A percentile compares a stretch with the other conserved stretches of the same genome.
Conservation (phyloP, 805 yeast genomes). For the Barnettozyma sucrosica region DNA sequence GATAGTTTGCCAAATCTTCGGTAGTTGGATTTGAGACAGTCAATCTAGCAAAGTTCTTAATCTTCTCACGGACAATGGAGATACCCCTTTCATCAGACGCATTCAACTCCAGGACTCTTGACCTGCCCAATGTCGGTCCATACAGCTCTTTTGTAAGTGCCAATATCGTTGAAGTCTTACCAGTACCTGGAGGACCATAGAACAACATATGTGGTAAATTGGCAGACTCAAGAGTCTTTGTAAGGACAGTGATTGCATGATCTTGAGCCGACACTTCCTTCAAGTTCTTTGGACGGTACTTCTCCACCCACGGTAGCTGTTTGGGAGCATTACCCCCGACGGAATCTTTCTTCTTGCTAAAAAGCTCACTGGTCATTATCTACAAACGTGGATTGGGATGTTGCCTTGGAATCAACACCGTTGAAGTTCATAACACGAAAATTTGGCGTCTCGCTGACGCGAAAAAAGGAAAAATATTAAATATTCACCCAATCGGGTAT, state of each 20-base stretch:
- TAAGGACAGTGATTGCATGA: conserved; percentile 77
- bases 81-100: conserved; percentile 93
- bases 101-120: conserved; percentile 75
- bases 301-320: conserved; percentile 85
- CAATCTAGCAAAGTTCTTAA: conserved; percentile 80
- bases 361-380: conserved; percentile 13
- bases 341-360: conserved; percentile 24
- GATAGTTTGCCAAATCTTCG: conserved; percentile 66
- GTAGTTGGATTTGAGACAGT: conserved; percentile 75
- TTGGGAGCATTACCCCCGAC: conserved; percentile 22
- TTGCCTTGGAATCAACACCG: no score
- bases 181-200: conserved; percentile 94
- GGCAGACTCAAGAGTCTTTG: conserved; percentile 69
- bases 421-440: neutral
- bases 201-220: conserved; percentile 89
- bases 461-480: neutral
- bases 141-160: conserved; percentile 77
- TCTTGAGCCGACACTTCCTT: conserved; percentile 91
- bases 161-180: conserved; percentile 82
- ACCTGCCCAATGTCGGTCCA: conserved; percentile 63
- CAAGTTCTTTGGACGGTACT: conserved; percentile 83
- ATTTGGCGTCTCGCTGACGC: neutral
- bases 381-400: no score
- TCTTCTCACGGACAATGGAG: conserved; percentile 77
- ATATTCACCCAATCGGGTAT: neutral